Percentiles rank a stretch among this genome's conserved stretches.
Conservation (phyloP, 2,329 filamentous ascomycete species). For the Nothophaeocryptopus gaeumannii region DNA sequence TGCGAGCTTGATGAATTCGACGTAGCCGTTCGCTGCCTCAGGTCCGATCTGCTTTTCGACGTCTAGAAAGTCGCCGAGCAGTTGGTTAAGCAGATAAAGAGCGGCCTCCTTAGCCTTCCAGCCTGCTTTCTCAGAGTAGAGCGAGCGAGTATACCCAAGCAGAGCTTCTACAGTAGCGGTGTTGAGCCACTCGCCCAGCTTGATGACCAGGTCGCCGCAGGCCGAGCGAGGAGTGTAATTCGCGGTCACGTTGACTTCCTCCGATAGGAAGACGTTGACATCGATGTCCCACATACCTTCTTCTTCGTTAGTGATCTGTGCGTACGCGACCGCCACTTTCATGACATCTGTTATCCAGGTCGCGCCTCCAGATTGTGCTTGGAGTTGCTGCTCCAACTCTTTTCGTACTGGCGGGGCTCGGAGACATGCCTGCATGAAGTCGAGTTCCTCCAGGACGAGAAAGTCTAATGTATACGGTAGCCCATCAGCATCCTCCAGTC, state of each 20-base stretch:
- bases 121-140: constrained; percentile 60
- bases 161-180: constrained; percentile 73
- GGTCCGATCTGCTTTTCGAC: constrained; percentile 67
- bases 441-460: constrained; percentile 86
- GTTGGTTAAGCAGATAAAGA: constrained; percentile 79
- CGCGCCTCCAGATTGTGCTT: constrained; percentile 57
- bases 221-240: constrained; percentile 95
- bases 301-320: constrained; percentile 87
- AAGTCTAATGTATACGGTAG: constrained; percentile 95
- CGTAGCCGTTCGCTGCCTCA: constrained; percentile 68
- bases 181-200: constrained; percentile 85
- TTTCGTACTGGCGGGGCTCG: constrained; percentile 83
- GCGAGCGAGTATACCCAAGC: constrained; percentile 68
- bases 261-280: constrained; percentile 89
- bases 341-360: constrained; percentile 86
- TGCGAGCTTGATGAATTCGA: constrained; percentile 76
- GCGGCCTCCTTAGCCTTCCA: constrained; percentile 75
- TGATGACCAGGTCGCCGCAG: constrained; percentile 87
- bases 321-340: constrained; percentile 78
- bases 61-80: constrained; percentile 80
- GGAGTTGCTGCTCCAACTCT: constrained; percentile 79
- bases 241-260: constrained; percentile 89
- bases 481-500: constrained; percentile 83
- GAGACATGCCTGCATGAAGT: constrained; percentile 89
- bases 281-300: constrained; percentile 96